Percentiles rank a stretch among this genome's conserved stretches.
These are phyloP conservation scores for Nannochloris sp. DNA, from an alignment of 139 green algal genomes.

Conservation along the genomic window DNA sequence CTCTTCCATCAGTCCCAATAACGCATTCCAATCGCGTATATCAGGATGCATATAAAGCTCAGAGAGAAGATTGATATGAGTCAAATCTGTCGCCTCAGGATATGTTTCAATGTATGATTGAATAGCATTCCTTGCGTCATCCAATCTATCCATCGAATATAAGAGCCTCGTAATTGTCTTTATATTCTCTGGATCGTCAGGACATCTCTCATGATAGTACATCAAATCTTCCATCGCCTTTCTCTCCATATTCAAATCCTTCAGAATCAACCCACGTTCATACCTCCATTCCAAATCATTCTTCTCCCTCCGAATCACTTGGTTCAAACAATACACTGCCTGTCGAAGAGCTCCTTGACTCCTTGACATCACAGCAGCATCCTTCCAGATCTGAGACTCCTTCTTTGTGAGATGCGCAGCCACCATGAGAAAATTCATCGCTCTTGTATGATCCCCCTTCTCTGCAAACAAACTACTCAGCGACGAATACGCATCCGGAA, in stretches of 20 bases:
- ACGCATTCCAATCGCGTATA: constrained; percentile 21
- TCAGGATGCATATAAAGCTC: constrained; percentile 64
- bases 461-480: constrained; percentile 72
- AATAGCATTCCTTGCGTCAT: constrained; percentile 39
- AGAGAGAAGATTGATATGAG: constrained; percentile 78
- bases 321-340: constrained; percentile 78
- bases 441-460: constrained; percentile 40
- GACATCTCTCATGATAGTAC: constrained; percentile 18
- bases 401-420: constrained; percentile 73
- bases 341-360: constrained; percentile 66
- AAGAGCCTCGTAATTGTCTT: constrained; percentile 63
- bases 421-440: constrained; percentile 89
- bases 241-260: constrained; percentile 31
- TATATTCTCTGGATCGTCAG: constrained; percentile 41
- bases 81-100: constrained; percentile 50
- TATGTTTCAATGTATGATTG: constrained; percentile 36
- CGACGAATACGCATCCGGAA: constrained; percentile 75
- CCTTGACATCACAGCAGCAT: constrained; percentile 53
- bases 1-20: constrained; percentile 45
- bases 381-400: constrained; percentile 67
- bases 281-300: constrained; percentile 58
- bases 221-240: constrained; percentile 35
- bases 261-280: constrained; percentile 60
- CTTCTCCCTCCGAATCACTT: constrained; percentile 44
- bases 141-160: constrained; percentile 36